These are phyloP conservation scores for Tolypocladium cylindrosporum DNA, from an alignment of 2,329 filamentous ascomycete species.

Conservation along the genomic window DNA sequence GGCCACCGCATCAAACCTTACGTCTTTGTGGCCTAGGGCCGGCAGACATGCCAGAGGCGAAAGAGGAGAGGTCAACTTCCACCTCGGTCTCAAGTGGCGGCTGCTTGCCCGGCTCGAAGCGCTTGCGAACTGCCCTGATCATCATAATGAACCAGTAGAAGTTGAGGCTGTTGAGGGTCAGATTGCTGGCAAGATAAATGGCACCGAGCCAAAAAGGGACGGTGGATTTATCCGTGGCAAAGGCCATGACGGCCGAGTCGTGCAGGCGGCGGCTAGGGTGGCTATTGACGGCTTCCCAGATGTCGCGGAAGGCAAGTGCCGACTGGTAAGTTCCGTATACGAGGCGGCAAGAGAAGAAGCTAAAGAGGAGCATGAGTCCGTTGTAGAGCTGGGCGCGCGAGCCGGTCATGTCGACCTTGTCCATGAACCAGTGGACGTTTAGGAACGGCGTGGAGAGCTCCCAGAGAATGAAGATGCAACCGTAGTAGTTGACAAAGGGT, in stretches of 20 bases:
- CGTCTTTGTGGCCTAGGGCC: constrained; percentile 13
- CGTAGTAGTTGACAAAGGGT: constrained; percentile 79
- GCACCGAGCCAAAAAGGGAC: constrained; percentile 62
- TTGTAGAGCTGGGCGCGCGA: constrained; percentile 66
- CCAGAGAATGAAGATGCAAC: constrained; percentile 72
- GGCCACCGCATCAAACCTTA: constrained; percentile 14
- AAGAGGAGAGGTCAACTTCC: constrained; percentile 17
- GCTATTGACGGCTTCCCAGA: constrained; percentile 43
- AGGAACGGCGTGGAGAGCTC: constrained; percentile 78
- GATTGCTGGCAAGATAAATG: constrained; percentile 60
- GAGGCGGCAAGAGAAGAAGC: constrained; percentile 68
- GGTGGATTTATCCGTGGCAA: constrained; percentile 34
- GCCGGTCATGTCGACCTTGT: constrained; percentile 75
- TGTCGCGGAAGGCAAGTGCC: constrained; percentile 57
- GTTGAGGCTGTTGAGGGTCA: constrained; percentile 66
- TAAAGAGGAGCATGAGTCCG: constrained; percentile 59
- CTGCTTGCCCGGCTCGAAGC: constrained; percentile 48
- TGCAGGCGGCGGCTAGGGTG: constrained; percentile 21
- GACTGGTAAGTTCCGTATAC: constrained; percentile 71
- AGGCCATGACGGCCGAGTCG: constrained; percentile 23
- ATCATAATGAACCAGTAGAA: constrained; percentile 84
- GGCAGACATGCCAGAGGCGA: constrained; percentile 16
- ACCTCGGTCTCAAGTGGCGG: constrained; percentile 17
- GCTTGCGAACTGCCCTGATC: constrained; percentile 67
- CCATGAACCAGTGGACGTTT: constrained; percentile 87